Base-by-base conservation (phyloP, 78 protist species). In the Guillardia theta region DNA sequence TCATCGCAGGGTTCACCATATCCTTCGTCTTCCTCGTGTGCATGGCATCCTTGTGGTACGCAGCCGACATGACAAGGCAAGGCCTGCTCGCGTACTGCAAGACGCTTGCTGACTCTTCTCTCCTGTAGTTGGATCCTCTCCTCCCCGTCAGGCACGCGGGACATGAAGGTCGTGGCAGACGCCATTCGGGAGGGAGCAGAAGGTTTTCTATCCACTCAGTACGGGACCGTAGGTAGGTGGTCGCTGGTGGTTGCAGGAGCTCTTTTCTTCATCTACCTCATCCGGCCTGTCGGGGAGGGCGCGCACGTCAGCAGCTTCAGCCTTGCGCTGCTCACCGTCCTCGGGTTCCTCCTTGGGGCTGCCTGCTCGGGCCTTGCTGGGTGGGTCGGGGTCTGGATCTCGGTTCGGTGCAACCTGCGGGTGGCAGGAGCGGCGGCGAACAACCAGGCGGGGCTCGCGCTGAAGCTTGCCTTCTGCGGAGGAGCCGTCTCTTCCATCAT, bases 401-500 rank as follows among this genome's bases (percentile, higher is more conserved):
- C 88, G 0, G 97, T 96, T 6, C 95, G 96, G 45, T 92, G 83
- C 92, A 96, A 96, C 93, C 90, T 96, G 27, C 94, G 97, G 0
- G 87, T 64, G 43, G 95, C 96, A 0, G 41, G 87, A 27, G 97
- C 96, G 37, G 94, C 96, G 1, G 93, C 93, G 24, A 33, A n/a
- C 53, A 24, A 0, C 37, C 8, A 64, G 22, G 83, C 1, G 24
- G 41, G 41, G 8, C 64, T 33, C 64, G 96, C 94, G 43, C 45
- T 95, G 30, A 6, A 36, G 43, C 4, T 94, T 27, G 27, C 95
- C 10, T 90, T 95, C 90, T 87, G 97, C 37, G 97, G 96, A 36
- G 97, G 97, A 6, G 96, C 97, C 0, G 41, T 96, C 94, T 43
- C 93, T 1, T 96, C 95, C 64, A 93, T 92, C 39, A 48, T 96